Evolutionary conservation across 768 basidiomycete species (phyloP).

Genomic region (Psilocybe azurescens): DNA sequence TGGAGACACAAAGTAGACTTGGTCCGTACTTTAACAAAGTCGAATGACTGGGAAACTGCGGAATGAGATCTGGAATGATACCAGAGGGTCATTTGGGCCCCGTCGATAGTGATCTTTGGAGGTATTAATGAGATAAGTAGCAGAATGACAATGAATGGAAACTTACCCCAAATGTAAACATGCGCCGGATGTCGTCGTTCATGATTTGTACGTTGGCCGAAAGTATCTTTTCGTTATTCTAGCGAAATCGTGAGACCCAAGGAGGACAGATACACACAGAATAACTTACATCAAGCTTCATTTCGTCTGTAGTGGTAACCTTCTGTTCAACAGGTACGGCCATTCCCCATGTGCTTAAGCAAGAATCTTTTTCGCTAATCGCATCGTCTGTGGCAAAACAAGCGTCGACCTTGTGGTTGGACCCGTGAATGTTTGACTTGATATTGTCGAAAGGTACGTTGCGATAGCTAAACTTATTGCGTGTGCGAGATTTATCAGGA

Average conservation of each 20-base stretch:
- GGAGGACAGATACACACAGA: no score
- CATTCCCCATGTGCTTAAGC: slow-evolving; percentile 2
- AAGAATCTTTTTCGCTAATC: neutral
- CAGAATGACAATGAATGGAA: neutral
- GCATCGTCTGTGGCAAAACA: slow-evolving; percentile 11
- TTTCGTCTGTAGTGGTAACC: neutral
- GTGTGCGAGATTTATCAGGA: neutral
- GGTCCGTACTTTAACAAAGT: neutral
- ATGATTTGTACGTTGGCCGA: slow-evolving; percentile 2
- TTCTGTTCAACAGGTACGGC: slow-evolving; percentile 23
- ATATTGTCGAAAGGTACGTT: neutral
- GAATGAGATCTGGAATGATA: slow-evolving; percentile 5
- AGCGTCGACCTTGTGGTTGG: slow-evolving; percentile 20
- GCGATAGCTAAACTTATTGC: neutral
- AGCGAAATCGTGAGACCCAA: neutral
- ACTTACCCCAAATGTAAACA: neutral
- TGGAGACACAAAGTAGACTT: no score
- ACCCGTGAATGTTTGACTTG: slow-evolving; percentile 16
- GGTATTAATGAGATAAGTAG: neutral
- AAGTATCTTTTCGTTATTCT: neutral
- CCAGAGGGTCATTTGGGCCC: neutral
- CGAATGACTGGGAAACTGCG: neutral
- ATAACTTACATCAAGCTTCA: no score
- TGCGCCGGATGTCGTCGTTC: slow-evolving; percentile 2
- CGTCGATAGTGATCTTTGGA: neutral